Evolutionary conservation across 192 early-diverging fungal genomes (phyloP), one percentile per base, ranked within the genome.

Genomic region (Umbelopsis vinacea): DNA sequence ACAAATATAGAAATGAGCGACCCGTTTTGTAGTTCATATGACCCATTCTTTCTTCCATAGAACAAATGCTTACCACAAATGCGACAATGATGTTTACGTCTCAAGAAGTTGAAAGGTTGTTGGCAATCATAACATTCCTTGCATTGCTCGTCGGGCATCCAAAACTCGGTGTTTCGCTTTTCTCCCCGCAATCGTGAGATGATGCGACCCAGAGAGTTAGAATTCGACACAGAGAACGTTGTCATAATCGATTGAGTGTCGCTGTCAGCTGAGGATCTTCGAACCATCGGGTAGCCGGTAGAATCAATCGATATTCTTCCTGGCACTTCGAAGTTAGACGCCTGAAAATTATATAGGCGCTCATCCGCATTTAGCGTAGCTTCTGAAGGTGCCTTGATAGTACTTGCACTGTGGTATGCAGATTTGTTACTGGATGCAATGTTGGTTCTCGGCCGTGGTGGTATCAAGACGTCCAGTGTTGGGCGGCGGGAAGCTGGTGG

Each of bases 91-190:
- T 95, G 93, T 50, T 84, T 89, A 38, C 93, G 80, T 35, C 92
- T 81, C 46, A 91, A 87, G 0, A 90, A 79, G 21, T 86, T 88
- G 71, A 95, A 95, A 4, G 84, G 83, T 17, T 79, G 79, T 69
- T 90, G 88, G 80, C 93, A 95, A n/a, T 92, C 89, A 80, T 89
- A 94, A 75, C 93, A 95, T 75, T 92, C 90, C 73, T 91, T 91
- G 57, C 86, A 89, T 55, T 87, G 89, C 45, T 95, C 93, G 70
- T 95, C 93, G 12, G 87, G 83, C 92, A 95, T 95, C 93, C 93
- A 94, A 67, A 89, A 92, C 21, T 92, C 89, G 68, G 76, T 82
- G 66, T 82, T 86, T 37, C 79, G 77, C 17, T 84, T 82, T 35
- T 87, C 85, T 6, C 88, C 88, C 29, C 88, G 74, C 8, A 89